phyloP scores from a whole-genome alignment of 2,329 filamentous ascomycete genomes.

The Sporothrix curviconia region DNA sequence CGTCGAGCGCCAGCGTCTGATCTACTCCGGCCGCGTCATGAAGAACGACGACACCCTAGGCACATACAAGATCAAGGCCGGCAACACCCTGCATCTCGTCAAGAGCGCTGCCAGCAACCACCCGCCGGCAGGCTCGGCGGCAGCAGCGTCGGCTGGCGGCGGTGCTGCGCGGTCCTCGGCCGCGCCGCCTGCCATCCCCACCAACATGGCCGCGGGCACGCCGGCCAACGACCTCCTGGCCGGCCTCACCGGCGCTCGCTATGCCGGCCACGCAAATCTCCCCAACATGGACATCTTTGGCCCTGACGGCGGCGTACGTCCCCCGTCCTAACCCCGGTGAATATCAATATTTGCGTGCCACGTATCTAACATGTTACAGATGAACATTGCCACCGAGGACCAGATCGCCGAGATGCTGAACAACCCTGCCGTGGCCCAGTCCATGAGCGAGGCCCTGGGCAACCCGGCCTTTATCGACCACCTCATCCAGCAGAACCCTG shows the following conservation, averaged over 20 bases:
- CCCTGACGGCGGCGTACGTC: constrained; percentile 83
- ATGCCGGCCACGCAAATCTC: constrained; percentile 84
- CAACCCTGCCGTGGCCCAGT: constrained; percentile 78
- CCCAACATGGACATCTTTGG: constrained; percentile 86
- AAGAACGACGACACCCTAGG: constrained; percentile 85
- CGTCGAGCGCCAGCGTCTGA: constrained; percentile 82
- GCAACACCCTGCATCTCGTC: constrained; percentile 93
- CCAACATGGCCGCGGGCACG: constrained; percentile 73
- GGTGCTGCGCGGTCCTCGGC: constrained; percentile 35
- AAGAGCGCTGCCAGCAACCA: constrained; percentile 90
- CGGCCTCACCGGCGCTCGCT: constrained; percentile 84
- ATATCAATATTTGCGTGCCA: too few species aligned
- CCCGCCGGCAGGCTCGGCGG: constrained; percentile 30
- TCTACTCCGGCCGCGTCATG: constrained; percentile 94
- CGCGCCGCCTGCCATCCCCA: constrained; percentile 56
- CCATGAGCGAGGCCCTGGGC: constrained; percentile 89
- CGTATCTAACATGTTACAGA: constrained; percentile 49
- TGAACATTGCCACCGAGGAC: constrained; percentile 82
- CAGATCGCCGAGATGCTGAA: constrained; percentile 77
- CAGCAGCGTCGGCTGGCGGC: constrained; percentile 18
- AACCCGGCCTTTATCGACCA: constrained; percentile 93
- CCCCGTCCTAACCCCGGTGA: neutral
- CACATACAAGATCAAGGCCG: constrained; percentile 89
- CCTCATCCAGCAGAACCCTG: constrained; percentile 87
- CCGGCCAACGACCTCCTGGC: constrained; percentile 79